Conservation (phyloP, 257 asterid species). For the Nicotiana attenuata region DNA sequence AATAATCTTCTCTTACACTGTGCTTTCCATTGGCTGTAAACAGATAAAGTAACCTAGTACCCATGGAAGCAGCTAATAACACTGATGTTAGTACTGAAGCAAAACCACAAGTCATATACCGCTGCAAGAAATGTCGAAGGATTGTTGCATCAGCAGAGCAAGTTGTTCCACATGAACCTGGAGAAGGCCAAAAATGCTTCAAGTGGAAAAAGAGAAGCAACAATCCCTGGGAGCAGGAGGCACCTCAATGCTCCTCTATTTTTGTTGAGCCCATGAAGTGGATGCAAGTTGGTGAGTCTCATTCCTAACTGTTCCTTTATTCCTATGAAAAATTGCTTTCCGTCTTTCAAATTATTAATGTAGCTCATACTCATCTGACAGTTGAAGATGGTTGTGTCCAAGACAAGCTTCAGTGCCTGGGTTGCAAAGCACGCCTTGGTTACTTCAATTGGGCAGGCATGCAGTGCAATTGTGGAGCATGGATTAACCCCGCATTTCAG, state of each 20-base stretch:
- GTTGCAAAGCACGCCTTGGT: constrained; percentile 85
- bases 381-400: constrained; percentile 71
- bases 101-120: constrained; percentile 55
- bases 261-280: constrained; percentile 95
- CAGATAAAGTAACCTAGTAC: constrained; percentile 9
- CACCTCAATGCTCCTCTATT: constrained; percentile 74
- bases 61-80: constrained; percentile 20
- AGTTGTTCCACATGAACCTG: constrained; percentile 61
- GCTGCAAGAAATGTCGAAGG: constrained; percentile 93
- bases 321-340: not conserved
- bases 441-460: constrained; percentile 90
- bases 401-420: constrained; percentile 73
- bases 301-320: not conserved
- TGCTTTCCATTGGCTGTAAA: not conserved
- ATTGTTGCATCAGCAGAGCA: constrained; percentile 76
- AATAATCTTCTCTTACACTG: not conserved
- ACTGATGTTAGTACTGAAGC: constrained; percentile 10
- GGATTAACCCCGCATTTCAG: constrained; percentile 95
- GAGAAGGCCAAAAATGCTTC: constrained; percentile 67
- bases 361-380: constrained; percentile 23
- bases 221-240: constrained; percentile 16
- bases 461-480: constrained; percentile 92
- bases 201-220: constrained; percentile 58
- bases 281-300: constrained; percentile 69
- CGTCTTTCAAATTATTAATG: constrained; percentile 12